phyloP scores from a whole-genome alignment of 495 filamentous ascomycete species.

The Mytilinidion resinicola region DNA sequence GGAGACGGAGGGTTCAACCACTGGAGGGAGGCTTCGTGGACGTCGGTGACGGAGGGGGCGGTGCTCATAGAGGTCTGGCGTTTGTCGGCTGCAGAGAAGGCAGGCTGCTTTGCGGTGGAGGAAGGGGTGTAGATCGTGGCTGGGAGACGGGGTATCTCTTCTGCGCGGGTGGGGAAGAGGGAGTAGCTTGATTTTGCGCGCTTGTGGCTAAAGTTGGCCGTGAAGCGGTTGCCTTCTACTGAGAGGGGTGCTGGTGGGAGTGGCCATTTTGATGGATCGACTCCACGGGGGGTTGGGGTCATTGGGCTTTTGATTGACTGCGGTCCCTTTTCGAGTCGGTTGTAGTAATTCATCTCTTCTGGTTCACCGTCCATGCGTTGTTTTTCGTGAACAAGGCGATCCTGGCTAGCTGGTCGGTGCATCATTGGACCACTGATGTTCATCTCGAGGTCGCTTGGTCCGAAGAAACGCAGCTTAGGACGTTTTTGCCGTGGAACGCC shows the following conservation, averaged over 20 bases:
- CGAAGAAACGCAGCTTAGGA: slow-evolving; percentile 26
- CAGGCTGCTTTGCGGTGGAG: neutral
- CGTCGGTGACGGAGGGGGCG: slow-evolving; percentile 26
- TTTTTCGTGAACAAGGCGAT: slow-evolving; percentile 24
- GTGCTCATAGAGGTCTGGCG: slow-evolving; percentile 16
- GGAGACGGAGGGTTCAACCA: slow-evolving; percentile 17
- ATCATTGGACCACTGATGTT: slow-evolving; percentile 29
- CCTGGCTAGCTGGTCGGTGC: slow-evolving; percentile 19
- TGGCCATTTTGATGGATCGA: slow-evolving; percentile 27
- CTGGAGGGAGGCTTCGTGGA: slow-evolving; percentile 21
- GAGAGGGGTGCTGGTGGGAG: slow-evolving; percentile 20
- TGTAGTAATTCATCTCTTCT: slow-evolving; percentile 18
- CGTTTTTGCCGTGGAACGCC: slow-evolving; percentile 11
- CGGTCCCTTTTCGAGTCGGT: slow-evolving; percentile 3
- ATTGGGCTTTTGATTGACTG: slow-evolving; percentile 7
- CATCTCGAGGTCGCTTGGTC: slow-evolving; percentile 28
- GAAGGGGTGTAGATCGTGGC: slow-evolving; percentile 26
- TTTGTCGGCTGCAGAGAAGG: slow-evolving; percentile 13
- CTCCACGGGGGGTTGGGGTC: slow-evolving; percentile 7
- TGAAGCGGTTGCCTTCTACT: slow-evolving; percentile 1
- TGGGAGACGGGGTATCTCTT: slow-evolving; percentile 29
- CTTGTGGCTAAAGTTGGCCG: slow-evolving; percentile 12
- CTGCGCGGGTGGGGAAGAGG: slow-evolving; percentile 25
- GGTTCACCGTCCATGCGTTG: slow-evolving; percentile 8
- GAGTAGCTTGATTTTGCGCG: slow-evolving; percentile 26